A percentile compares a stretch with the other conserved stretches of the same genome.
Evolutionary conservation across 331 rosid species (phyloP).

Genomic region (Pyracantha coccinea): DNA sequence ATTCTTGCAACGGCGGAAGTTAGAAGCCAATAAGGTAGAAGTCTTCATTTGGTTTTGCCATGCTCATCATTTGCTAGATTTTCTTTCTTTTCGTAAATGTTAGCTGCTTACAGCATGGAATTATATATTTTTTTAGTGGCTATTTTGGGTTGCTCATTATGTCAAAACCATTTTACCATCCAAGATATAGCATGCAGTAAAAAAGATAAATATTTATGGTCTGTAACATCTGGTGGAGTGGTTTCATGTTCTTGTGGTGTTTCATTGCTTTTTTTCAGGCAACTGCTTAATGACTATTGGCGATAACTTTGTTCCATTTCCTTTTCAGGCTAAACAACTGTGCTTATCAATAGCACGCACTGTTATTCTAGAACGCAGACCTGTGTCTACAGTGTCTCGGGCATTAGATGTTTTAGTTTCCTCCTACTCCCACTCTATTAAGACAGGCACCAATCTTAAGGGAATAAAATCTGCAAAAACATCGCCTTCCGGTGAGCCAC

Average conservation of each 20-base stretch:
- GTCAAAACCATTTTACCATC: not conserved
- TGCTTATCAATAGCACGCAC: slow-evolving; percentile 63
- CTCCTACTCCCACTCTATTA: slow-evolving; percentile 59
- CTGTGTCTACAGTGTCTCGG: slow-evolving; percentile 65
- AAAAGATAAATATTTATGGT: not conserved
- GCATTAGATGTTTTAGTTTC: slow-evolving; percentile 74
- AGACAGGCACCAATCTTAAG: slow-evolving; percentile 51
- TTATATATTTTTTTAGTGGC: not conserved
- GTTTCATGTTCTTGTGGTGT: not conserved
- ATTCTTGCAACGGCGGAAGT: slow-evolving; percentile 90
- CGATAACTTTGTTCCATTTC: slow-evolving; percentile 8
- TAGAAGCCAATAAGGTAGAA: slow-evolving; percentile 72
- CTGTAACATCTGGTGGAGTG: not conserved
- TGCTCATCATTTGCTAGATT: slow-evolving; percentile 14
- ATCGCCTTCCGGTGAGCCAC: slow-evolving; percentile 40
- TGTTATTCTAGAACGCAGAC: slow-evolving; percentile 74
- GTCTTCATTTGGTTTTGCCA: slow-evolving; percentile 2
- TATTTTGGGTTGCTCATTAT: not conserved
- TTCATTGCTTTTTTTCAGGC: not conserved
- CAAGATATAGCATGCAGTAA: not conserved
- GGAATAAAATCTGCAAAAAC: slow-evolving; percentile 55
- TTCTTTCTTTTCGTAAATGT: not conserved
- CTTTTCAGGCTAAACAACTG: slow-evolving; percentile 84
- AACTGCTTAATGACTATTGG: slow-evolving; percentile 3
- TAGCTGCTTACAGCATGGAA: slow-evolving; percentile 5